phyloP scores from a whole-genome alignment of 2,329 filamentous ascomycete genomes.

The Fusarium albidum region DNA sequence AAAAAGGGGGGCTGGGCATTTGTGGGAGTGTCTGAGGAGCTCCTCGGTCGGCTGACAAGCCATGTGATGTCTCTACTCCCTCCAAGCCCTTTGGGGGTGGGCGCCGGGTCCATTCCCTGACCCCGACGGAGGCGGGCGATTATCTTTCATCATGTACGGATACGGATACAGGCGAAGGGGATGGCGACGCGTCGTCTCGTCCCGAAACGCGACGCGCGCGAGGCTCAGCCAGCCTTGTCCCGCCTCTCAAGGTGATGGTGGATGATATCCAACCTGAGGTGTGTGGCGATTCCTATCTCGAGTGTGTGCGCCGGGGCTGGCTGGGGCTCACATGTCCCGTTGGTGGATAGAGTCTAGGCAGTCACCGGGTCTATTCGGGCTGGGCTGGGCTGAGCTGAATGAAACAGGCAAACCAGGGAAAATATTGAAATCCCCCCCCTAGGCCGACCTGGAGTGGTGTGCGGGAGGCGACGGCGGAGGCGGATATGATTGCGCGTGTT shows the following conservation, averaged over 20 bases:
- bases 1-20: constrained; percentile 15
- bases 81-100: constrained; percentile 7
- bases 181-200: constrained; percentile 27
- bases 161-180: constrained; percentile 1
- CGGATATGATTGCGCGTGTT: constrained; percentile 16
- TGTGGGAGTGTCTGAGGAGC: constrained; percentile 28
- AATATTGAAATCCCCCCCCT: constrained; percentile 17
- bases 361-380: constrained; percentile 31
- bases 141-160: constrained; percentile 5
- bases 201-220: constrained; percentile 28
- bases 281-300: constrained; percentile 22
- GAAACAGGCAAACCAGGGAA: constrained; percentile 30
- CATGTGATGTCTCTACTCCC: constrained; percentile 36
- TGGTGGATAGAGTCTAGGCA: constrained; percentile 20
- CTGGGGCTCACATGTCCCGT: constrained; percentile 28
- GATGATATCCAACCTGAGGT: too few species aligned
- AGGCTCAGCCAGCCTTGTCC: constrained; percentile 35
- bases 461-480: constrained; percentile 15
- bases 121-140: constrained; percentile 7
- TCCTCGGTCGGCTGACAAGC: constrained; percentile 39
- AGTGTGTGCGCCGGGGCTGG: constrained; percentile 28
- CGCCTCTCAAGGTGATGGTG: neutral
- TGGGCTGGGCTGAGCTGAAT: constrained; percentile 19
- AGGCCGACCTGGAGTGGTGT: constrained; percentile 30
- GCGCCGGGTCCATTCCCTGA: constrained; percentile 23